Evolutionary conservation across 2,329 filamentous ascomycete species (phyloP), one percentile per base, ranked within the genome.

Genomic region (Penicillium freii): DNA sequence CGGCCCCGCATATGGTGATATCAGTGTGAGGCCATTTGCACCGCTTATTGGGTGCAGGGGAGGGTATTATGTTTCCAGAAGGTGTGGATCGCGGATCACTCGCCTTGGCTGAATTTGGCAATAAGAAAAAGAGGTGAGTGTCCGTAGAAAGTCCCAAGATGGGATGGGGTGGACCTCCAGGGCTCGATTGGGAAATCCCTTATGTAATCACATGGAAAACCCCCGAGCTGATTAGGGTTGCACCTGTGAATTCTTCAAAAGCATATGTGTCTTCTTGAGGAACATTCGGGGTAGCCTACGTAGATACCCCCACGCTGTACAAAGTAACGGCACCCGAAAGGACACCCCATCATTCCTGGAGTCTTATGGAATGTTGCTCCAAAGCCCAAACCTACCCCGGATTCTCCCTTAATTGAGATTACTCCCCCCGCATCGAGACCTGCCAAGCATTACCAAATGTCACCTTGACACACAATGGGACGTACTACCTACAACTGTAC

Each of bases 81-180:
- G 65, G 54, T 66, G 65, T 65, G 65, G 65, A 65, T 58, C 61
- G 64, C 43, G 50, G 65, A 67, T 67, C 65, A 10, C 53, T 63
- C 63, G 56, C 49, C 64, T 66, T 66, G 65, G 61, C 61, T 43
- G 25, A 8, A 15, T 21, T 38, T 44, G 45, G 38, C 17, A 43
- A 39, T 58, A 46, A 11, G 1, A 9, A 19, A 21, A 11, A 3
- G 33, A 4, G 10, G 49, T 57, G 53, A 25, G 57, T 61, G 56
- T 25, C 23, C 3, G 7, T 44, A 27, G 2, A 10, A 27, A 17
- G 17, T 25, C 25, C 21, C 39, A n/a, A 36, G 6, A 36, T 36
- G 1, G 15, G 6, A n/a, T 38, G 34, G 34, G 17, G 34, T 36
- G n/a, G 34, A 38, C n/a, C 36, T 38, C 36, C 2, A 23, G 21